Conservation (phyloP, 2,329 filamentous ascomycete genomes). For the Claviceps sorghi region DNA sequence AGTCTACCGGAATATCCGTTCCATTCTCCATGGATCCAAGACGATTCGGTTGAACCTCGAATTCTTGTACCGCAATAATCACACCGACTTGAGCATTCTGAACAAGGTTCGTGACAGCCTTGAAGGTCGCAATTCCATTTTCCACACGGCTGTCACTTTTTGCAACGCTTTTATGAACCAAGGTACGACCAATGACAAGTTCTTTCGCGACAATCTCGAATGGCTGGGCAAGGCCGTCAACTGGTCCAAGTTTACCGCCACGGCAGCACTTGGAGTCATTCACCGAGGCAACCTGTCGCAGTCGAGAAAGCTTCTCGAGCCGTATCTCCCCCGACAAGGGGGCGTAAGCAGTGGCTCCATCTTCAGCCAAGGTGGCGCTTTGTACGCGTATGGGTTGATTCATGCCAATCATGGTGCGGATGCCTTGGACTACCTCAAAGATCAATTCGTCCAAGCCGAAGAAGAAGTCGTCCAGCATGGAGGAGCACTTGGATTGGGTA, state of each 20-base stretch:
- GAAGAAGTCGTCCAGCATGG: slow-evolving; percentile 96
- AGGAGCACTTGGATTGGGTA: slow-evolving; percentile 84
- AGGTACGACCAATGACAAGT: slow-evolving; percentile 93
- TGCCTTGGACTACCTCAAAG: slow-evolving; percentile 65
- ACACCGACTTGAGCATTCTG: slow-evolving; percentile 77
- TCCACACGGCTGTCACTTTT: slow-evolving; percentile 93
- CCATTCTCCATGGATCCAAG: slow-evolving; percentile 72
- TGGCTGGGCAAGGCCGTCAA: slow-evolving; percentile 98
- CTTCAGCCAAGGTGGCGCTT: slow-evolving; percentile 88
- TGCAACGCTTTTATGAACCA: slow-evolving; percentile 99
- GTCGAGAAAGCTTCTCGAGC: slow-evolving; percentile 82
- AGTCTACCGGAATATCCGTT: slow-evolving; percentile 48
- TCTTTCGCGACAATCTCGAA: slow-evolving; percentile 94
- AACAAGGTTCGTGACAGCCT: slow-evolving; percentile 95
- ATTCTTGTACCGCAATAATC: slow-evolving; percentile 92
- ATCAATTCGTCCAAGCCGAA: slow-evolving; percentile 58
- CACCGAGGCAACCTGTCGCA: slow-evolving; percentile 91
- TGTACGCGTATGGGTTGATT: slow-evolving; percentile 90
- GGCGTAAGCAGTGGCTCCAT: slow-evolving; percentile 68
- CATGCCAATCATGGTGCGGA: slow-evolving; percentile 95
- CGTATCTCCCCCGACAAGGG: slow-evolving; percentile 72
- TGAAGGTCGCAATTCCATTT: slow-evolving; percentile 93
- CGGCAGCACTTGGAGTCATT: slow-evolving; percentile 88
- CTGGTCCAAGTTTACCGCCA: slow-evolving; percentile 98
- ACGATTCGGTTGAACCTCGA: slow-evolving; percentile 91